Evolutionary conservation across 306 rosid genomes (phyloP), one percentile per base, ranked within the genome.

Genomic region (Trifolium pratense): DNA sequence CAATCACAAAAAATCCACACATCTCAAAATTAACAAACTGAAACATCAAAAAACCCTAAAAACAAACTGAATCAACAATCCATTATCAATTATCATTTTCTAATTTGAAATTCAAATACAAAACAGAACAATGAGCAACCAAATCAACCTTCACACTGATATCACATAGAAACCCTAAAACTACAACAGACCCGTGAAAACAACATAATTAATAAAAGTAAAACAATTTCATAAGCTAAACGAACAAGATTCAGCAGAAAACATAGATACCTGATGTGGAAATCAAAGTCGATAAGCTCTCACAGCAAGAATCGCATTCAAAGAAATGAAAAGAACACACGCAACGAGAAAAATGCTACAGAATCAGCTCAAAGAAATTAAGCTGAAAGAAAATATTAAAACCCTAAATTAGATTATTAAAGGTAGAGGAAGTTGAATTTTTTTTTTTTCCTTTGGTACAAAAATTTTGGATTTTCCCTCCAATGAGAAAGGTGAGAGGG

Each of bases 401-500:
- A 82, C 90, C 93, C 91, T 89, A 86, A 76, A 74, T 36, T 77
- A 81, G n/a, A n/a, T n/a, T n/a, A n/a, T n/a, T n/a, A n/a, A n/a
- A n/a, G n/a, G n/a, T n/a, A n/a, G n/a, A n/a, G n/a, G n/a, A n/a
- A n/a, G n/a, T n/a, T n/a, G n/a, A n/a, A n/a, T n/a, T n/a, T n/a
- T n/a, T n/a, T n/a, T n/a, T n/a, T n/a, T n/a, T 71, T 67, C 7
- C 11, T 16, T 52, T 25, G 39, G 1, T n/a, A 43, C 17, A 23
- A 81, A 81, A 76, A 16, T 58, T 82, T 85, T 63, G 78, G 86
- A 68, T 64, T 84, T 87, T 90, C 94, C 96, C 94, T 92, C 98
- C 96, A 90, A 85, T 66, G 82, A 61, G 68, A 86, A 86, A 84
- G 84, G 87, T 88, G 94, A 88, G 96, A 88, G 98, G 96, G 98